phyloP scores from a whole-genome alignment of 352 stramenopile species.

The Ochromonadaceae sp. region DNA sequence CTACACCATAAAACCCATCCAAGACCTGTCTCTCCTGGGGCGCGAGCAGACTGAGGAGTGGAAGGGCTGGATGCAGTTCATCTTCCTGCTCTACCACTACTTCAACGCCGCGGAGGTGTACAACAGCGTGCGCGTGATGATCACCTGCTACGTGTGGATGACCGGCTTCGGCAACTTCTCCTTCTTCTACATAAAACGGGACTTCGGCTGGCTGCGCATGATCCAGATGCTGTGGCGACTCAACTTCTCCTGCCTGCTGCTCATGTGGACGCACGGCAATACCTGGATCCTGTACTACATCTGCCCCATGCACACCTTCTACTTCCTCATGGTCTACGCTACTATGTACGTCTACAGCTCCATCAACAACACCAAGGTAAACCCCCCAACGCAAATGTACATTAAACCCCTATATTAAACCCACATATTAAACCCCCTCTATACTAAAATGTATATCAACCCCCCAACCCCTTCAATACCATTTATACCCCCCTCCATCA shows the following conservation, averaged over 20 bases:
- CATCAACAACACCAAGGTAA: constrained; percentile 57
- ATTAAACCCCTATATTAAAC: no score
- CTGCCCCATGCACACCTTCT: constrained; percentile 71
- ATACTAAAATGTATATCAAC: no score
- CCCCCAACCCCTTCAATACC: constrained; percentile 32
- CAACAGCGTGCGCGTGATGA: constrained; percentile 68
- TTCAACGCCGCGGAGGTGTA: constrained; percentile 65
- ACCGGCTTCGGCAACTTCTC: constrained; percentile 69
- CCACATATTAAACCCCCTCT: no score
- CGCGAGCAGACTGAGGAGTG: constrained; percentile 73
- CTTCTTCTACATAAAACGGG: constrained; percentile 62
- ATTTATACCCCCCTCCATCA: constrained; percentile 29
- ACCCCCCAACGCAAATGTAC: no score
- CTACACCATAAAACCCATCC: constrained; percentile 32
- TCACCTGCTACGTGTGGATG: constrained; percentile 78
- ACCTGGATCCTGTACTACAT: constrained; percentile 79
- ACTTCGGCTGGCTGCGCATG: constrained; percentile 57
- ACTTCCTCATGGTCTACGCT: constrained; percentile 63
- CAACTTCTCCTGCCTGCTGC: constrained; percentile 66
- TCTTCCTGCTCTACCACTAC: constrained; percentile 76
- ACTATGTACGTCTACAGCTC: constrained; percentile 47
- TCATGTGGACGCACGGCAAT: constrained; percentile 57
- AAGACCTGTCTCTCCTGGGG: constrained; percentile 53
- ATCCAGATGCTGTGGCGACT: constrained; percentile 71
- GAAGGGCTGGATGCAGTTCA: constrained; percentile 76